phyloP scores from a whole-genome alignment of 2,329 filamentous ascomycete genomes.

The Blastomyces silverae region DNA sequence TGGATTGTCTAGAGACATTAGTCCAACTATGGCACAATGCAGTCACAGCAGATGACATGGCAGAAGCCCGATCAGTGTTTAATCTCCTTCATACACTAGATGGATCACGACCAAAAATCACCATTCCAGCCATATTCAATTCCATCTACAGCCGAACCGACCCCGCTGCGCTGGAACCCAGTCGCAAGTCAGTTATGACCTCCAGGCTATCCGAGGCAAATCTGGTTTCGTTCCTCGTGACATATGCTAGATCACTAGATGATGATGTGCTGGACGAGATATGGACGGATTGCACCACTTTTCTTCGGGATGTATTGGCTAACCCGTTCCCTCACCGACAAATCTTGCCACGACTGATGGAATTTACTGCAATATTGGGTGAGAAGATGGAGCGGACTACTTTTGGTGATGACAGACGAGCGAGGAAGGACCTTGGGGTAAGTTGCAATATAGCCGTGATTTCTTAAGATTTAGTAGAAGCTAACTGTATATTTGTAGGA shows the following conservation, averaged over 20 bases:
- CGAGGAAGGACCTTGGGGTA: slow-evolving; percentile 83
- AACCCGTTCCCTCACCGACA: slow-evolving; percentile 95
- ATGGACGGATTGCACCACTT: slow-evolving; percentile 88
- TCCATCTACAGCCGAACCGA: slow-evolving; percentile 93
- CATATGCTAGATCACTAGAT: slow-evolving; percentile 82
- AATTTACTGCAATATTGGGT: slow-evolving; percentile 82
- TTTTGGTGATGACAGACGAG: slow-evolving; percentile 87
- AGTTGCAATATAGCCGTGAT: slow-evolving; percentile 32
- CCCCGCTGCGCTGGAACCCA: slow-evolving; percentile 67
- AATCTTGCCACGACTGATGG: slow-evolving; percentile 74
- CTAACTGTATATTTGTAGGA: slow-evolving; percentile 52
- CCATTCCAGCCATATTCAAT: slow-evolving; percentile 90
- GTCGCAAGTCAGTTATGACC: slow-evolving; percentile 79
- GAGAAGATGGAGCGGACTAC: slow-evolving; percentile 97
- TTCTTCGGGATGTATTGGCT: slow-evolving; percentile 78
- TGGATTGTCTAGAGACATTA: slow-evolving; percentile 89
- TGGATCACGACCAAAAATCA: slow-evolving; percentile 81
- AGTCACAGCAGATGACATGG: slow-evolving; percentile 41
- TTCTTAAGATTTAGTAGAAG: slow-evolving; percentile 8
- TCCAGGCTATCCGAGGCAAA: slow-evolving; percentile 77
- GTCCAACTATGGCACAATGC: slow-evolving; percentile 71
- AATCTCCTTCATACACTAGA: slow-evolving; percentile 85
- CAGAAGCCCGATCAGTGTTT: slow-evolving; percentile 61
- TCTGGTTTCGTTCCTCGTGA: slow-evolving; percentile 78
- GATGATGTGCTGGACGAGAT: slow-evolving; percentile 98